Conservation (phyloP, 176 grass and related monocot species). For the Phoenix dactylifera region DNA sequence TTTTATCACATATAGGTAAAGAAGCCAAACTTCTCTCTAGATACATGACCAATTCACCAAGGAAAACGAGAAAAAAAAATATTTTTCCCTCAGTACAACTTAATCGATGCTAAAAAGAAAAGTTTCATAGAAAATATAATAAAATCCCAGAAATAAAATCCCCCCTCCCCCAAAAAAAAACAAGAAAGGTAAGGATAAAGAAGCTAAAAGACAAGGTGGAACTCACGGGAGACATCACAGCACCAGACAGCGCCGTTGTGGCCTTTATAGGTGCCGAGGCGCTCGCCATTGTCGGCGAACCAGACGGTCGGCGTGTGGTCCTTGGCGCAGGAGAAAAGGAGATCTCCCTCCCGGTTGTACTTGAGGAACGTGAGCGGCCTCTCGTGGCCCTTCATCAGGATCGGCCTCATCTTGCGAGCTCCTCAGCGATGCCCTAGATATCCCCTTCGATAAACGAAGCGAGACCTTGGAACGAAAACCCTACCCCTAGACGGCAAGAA, state of each 20-base stretch:
- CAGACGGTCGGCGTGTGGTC: conserved; percentile 81
- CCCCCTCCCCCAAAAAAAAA: not conserved
- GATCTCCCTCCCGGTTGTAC: conserved; percentile 90
- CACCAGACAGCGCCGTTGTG: conserved; percentile 96
- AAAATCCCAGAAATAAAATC: too few species aligned
- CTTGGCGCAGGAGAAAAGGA: conserved; percentile 97
- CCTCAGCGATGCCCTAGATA: too few species aligned
- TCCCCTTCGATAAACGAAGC: too few species aligned
- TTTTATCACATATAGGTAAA: too few species aligned
- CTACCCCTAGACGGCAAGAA: too few species aligned
- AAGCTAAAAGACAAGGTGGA: not conserved
- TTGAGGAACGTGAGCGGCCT: conserved; percentile 82
- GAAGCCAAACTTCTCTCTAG: too few species aligned
- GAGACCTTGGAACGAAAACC: too few species aligned
- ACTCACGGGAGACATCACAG: conserved; percentile 67
- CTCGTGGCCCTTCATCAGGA: conserved; percentile 96
- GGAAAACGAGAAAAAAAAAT: too few species aligned
- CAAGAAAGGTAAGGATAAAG: not conserved
- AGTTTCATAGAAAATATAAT: too few species aligned
- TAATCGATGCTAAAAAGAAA: too few species aligned
- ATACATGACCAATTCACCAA: too few species aligned
- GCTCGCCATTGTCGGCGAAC: conserved; percentile 80
- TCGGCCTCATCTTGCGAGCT: conserved; percentile 51
- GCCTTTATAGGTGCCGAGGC: conserved; percentile 77
- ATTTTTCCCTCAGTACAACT: too few species aligned